Conservation (phyloP, 2,329 filamentous ascomycete species). For the Colletotrichum karsti region DNA sequence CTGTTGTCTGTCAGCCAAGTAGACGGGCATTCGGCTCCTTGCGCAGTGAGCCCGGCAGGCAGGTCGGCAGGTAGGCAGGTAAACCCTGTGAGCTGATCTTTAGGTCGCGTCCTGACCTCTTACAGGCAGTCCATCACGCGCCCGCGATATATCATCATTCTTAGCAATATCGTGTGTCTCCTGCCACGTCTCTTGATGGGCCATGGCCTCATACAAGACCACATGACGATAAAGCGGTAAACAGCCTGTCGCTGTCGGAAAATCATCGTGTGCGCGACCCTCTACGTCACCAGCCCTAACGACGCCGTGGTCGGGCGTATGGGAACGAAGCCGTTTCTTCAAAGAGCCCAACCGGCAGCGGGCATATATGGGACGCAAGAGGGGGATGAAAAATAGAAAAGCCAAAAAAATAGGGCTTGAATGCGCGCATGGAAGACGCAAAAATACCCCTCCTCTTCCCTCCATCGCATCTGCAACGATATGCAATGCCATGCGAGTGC, state of each 20-base stretch:
- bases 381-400: not conserved
- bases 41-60: not conserved
- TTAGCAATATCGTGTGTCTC: not conserved
- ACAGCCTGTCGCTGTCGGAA: not conserved
- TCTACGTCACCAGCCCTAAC: conserved; percentile 28
- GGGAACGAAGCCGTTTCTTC: conserved; percentile 1
- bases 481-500: conserved; percentile 28
- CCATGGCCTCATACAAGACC: not conserved
- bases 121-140: not conserved
- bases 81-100: not conserved
- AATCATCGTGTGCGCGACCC: conserved; percentile 17
- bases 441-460: conserved; percentile 12
- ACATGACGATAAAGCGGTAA: not conserved
- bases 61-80: not conserved
- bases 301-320: conserved; percentile 4
- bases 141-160: conserved; percentile 5
- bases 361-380: not conserved
- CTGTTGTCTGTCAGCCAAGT: not conserved
- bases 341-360: conserved; percentile 16
- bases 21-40: not conserved
- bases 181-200: not conserved
- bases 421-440: not conserved
- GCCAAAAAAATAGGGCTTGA: conserved; percentile 23
- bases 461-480: conserved; percentile 25
- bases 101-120: not conserved